Evolutionary conservation across 2,329 filamentous ascomycete species (phyloP), one percentile per base, ranked within the genome.

Genomic region (Didymella glomerata): DNA sequence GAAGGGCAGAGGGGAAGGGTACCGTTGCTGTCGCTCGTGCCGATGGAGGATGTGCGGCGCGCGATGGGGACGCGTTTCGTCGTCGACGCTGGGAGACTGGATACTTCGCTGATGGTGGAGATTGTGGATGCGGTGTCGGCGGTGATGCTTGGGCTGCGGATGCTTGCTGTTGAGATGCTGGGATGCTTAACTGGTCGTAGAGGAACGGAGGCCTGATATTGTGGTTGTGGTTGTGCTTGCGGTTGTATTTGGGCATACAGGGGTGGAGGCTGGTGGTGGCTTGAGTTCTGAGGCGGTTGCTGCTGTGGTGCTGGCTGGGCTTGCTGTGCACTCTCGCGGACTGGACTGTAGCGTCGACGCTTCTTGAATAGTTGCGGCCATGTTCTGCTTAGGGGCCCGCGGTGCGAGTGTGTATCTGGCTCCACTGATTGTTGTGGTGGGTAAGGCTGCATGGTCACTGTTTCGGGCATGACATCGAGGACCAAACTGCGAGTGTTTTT

Each of bases 341-440:
- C 66, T 7, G 70, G 70, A 59, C 70, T 73, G 57, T 71, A 69
- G 67, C 70, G 65, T 48, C 70, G 67, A 40, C 70, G 68, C 65
- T 73, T 73, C 34, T 73, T 73, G 62, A 73, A 72, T 11, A 73
- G 25, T 22, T 73, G 69, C 16, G 69, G 69, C 70, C 70, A 73
- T 50, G 69, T 69, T 56, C 69, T 67, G 50, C 69, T 71, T 32
- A 73, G 52, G 22, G 70, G 70, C 1, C 70, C 70, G 30, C 68
- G 66, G 46, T 70, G 68, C 10, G 65, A 62, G 55, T 65, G 56
- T 36, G 61, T 65, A 51, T 68, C 67, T 49, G 54, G 60, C 54
- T 65, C 66, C 48, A 57, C 48, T 51, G 41, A 38, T 45, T 62
- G 58, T n/a, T 61, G 63, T 22, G 47, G 57, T 42, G 60, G 54